Conservation (phyloP, 2,329 filamentous ascomycete genomes). For the Penicillium sp. region DNA sequence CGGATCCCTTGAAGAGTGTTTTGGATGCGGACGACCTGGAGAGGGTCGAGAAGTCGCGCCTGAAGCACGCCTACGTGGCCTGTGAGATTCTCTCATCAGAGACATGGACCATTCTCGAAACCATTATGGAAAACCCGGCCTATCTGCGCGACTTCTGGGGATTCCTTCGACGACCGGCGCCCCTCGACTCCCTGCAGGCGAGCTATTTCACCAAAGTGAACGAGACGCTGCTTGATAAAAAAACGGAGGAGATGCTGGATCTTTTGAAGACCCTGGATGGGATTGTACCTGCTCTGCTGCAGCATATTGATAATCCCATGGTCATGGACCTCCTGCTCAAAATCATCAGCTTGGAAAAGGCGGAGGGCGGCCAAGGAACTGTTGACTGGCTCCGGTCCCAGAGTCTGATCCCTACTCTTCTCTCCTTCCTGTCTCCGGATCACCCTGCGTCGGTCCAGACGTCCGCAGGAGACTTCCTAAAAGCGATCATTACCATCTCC, state of each 20-base stretch:
- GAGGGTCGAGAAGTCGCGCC: constrained; percentile 84
- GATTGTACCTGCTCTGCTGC: constrained; percentile 80
- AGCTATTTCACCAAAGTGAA: constrained; percentile 99
- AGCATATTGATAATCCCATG: constrained; percentile 95
- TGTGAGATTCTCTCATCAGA: constrained; percentile 94
- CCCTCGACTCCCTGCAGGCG: constrained; percentile 88
- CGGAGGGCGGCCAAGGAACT: constrained; percentile 85
- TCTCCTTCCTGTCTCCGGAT: constrained; percentile 83
- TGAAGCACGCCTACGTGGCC: constrained; percentile 90
- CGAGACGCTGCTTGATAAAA: constrained; percentile 94
- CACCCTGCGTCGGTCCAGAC: constrained; percentile 91
- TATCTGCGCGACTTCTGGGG: constrained; percentile 85
- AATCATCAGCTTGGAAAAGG: constrained; percentile 93
- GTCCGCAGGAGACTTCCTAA: constrained; percentile 94
- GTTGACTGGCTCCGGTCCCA: constrained; percentile 97
- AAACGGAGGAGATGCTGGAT: constrained; percentile 94
- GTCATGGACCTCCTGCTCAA: constrained; percentile 97
- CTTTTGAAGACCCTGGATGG: constrained; percentile 82
- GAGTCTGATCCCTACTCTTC: constrained; percentile 79
- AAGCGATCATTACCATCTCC: constrained; percentile 98
- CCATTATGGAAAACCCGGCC: constrained; percentile 79
- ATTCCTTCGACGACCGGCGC: constrained; percentile 79
- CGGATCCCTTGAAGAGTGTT: constrained; percentile 35
- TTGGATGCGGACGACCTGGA: constrained; percentile 54
- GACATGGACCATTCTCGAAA: constrained; percentile 94